Evolutionary conservation across 768 basidiomycete species (phyloP), one percentile per base, ranked within the genome.

Genomic region (Lactarius indigo): DNA sequence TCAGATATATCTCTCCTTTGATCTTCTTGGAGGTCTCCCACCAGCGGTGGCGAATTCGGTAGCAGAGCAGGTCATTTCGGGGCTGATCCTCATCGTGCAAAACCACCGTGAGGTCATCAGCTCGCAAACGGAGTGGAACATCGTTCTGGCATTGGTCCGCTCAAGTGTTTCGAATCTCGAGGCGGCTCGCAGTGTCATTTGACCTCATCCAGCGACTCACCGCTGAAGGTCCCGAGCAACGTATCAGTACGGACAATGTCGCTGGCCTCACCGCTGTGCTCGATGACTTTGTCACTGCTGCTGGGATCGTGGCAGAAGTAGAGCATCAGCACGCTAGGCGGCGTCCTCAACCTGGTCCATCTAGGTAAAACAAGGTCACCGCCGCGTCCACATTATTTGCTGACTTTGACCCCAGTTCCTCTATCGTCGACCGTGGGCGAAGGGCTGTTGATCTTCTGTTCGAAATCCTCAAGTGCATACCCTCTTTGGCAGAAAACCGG

Each of bases 91-190:
- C 61, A 86, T 99, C 47, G 79, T 96, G n/a, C 85, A 90, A 72
- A 86, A 89, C 57, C 86, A 96, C 70, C 81, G 82, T 56, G 80
- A 86, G 8, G 85, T 93, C 30, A 86, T 95, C 69, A 83, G 89
- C 63, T 95, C 94, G 1, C 89, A 91, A 70, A 98, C 96, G 0
- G 96, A 98, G 75, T 99, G 96, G 96, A 94, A 92, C 68, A 80
- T 98, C 47, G 84, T 96, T 26, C 92, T 96, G 72, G 91, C 92
- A 1, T 81, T 98, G 33, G 83, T 98, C 69, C 87, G 92, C 57
- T 89, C 89, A 1, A 96, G 94, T 0, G 84, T 95, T 50, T 81
- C 88, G 15, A 91, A 97, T 73, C 85, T 92, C 12, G 92, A 94
- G 76, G 96, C 95, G 6, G 88, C 93, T 30, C 88, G 91, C 42